Evolutionary conservation across 2,329 filamentous ascomycete genomes (phyloP).

Genomic region (Pseudocercospora vitis): DNA sequence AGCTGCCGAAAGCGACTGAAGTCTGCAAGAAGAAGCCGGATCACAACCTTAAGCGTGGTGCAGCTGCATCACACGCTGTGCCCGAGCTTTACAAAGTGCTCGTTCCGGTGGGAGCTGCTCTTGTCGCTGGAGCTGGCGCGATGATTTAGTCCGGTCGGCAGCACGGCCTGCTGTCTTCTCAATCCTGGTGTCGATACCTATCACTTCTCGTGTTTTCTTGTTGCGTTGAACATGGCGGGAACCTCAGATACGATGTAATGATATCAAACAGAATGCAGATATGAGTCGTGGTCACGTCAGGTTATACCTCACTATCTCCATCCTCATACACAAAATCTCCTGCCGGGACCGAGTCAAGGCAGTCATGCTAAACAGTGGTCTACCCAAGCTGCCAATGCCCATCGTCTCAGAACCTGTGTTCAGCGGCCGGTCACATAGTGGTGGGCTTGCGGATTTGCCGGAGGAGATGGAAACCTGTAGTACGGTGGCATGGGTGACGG

Average conservation of each 20-base stretch:
- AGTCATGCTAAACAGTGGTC: neutral
- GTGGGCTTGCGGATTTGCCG: neutral
- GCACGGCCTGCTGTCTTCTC: too few species aligned
- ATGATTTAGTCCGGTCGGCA: slow-evolving; percentile 2
- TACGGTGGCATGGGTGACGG: neutral
- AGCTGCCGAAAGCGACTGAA: slow-evolving; percentile 6
- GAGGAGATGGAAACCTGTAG: neutral
- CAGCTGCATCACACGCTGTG: slow-evolving; percentile 11
- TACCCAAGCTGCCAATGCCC: neutral
- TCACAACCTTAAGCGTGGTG: neutral
- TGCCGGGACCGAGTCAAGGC: neutral
- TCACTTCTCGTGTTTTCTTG: slow-evolving; percentile 3
- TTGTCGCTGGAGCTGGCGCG: slow-evolving; percentile 15
- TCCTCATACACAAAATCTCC: too few species aligned
- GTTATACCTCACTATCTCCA: neutral
- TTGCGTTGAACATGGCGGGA: neutral
- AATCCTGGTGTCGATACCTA: too few species aligned
- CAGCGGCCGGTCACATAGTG: neutral
- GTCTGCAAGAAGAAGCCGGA: neutral
- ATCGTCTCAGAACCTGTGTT: neutral
- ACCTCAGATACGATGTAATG: neutral
- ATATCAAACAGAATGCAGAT: neutral
- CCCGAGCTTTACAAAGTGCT: slow-evolving; percentile 15
- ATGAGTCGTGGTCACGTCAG: neutral
- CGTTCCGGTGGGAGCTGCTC: slow-evolving; percentile 13